phyloP scores from a whole-genome alignment of 2,329 filamentous ascomycete species.

The Paecilomyces sp. region DNA sequence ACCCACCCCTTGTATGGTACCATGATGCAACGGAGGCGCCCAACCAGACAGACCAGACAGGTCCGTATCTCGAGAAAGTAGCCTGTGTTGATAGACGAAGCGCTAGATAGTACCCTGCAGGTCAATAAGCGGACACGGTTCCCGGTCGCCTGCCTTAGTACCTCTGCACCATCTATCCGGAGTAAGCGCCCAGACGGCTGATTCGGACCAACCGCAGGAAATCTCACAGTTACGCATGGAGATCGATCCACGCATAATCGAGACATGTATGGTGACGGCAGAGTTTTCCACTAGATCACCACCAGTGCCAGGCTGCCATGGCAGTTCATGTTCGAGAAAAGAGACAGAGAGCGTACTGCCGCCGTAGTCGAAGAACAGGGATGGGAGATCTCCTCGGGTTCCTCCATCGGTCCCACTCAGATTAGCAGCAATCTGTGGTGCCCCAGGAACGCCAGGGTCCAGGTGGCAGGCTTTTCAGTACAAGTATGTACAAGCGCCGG shows the following conservation, averaged over 20 bases:
- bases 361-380: not conserved
- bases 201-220: not conserved
- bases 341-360: not conserved
- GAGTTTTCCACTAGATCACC: not conserved
- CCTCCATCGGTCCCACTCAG: not conserved
- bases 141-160: not conserved
- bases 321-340: not conserved
- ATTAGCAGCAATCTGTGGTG: not conserved
- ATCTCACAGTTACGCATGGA: not conserved
- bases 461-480: not conserved
- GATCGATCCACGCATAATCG: not conserved
- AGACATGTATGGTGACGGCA: not conserved
- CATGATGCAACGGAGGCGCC: not conserved
- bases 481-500: not conserved
- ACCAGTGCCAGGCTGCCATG: not conserved
- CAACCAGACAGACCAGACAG: not conserved
- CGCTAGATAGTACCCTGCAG: not conserved
- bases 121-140: not conserved
- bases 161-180: not conserved
- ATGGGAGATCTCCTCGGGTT: conserved; percentile 1
- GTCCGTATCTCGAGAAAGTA: not conserved
- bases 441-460: not conserved
- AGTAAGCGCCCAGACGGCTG: not conserved
- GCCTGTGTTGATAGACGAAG: not conserved
- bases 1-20: not conserved